phyloP scores from a whole-genome alignment of 176 grass and related monocot species.

The Carex pumila region DNA sequence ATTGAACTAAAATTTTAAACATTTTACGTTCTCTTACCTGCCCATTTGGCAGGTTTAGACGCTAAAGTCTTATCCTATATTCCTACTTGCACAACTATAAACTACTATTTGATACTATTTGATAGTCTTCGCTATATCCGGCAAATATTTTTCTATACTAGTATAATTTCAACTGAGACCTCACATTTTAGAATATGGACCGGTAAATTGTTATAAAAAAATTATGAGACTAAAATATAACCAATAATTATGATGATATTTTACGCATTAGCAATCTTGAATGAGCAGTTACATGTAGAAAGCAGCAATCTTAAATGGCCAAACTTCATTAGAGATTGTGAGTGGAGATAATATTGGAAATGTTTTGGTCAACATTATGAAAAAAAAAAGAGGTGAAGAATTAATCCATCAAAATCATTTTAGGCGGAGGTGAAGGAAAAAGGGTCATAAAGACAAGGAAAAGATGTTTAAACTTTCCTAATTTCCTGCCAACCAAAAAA shows the following conservation, averaged over 20 bases:
- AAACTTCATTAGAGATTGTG: background rate
- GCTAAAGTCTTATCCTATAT: too few relatives aligned
- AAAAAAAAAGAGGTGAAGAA: background rate
- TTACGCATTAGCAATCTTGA: background rate
- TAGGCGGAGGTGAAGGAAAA: background rate
- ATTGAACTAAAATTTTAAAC: too few relatives aligned
- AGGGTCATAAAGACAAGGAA: background rate
- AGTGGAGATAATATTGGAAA: background rate
- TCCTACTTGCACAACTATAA: background rate
- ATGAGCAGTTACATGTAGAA: background rate
- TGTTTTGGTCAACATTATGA: background rate
- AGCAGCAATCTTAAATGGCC: background rate
- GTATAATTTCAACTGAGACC: background rate
- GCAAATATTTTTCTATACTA: background rate
- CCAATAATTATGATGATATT: background rate
- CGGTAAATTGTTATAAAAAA: background rate
- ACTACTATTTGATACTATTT: background rate
- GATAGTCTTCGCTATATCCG: background rate
- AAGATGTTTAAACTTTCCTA: background rate
- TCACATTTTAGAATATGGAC: background rate
- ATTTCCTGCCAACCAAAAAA: constrained; percentile 13
- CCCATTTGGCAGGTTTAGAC: too few relatives aligned
- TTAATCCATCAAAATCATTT: background rate
- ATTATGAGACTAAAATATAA: background rate
- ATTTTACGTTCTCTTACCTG: too few relatives aligned